Evolutionary conservation across 768 basidiomycete species (phyloP), one percentile per base, ranked within the genome.

Genomic region (Russula vinacea): DNA sequence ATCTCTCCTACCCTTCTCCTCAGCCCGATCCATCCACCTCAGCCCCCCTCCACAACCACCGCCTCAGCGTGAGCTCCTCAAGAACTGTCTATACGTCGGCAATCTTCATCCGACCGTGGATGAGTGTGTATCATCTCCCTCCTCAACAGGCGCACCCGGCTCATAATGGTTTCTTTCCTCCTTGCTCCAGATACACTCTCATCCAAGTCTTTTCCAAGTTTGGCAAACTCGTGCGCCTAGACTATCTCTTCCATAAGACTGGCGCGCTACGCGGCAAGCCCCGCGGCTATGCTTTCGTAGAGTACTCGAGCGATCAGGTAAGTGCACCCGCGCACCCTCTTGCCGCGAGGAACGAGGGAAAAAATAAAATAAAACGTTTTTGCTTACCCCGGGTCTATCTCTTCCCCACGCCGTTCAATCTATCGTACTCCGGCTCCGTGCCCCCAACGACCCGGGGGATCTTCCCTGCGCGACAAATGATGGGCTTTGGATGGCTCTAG

Each of bases 241-340:
- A 99, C 75, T 98, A 87, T 74, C 81, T 98, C 67, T 98, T 98
- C 72, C 95, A 99, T 80, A 98, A 96, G 76, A 79, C 89, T 0
- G 97, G 96, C 0, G 81, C 86, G 14, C 76, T 87, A 71, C 94
- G 88, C 73, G 97, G 97, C 19, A 97, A 92, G 73, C 95, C 97
- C 0, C 81, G 95, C 14, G 96, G 97, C 6, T 98, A 96, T 74
- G 95, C 94, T 0, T 99, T 98, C 69, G 76, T 99, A 39, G 92
- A 98, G 76, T 98, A 87, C 71, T 80, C 80, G 35, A 82, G 82
- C 50, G 81, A 86, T 76, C 84, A 86, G 76, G 96, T 98, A 76
- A 80, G 68, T 67, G n/a, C 14, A 39, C 19, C 24, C 3, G n/a
- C 39, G 2, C 33, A 33, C 24, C 29, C 29, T 55, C 53, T 69